Percentiles rank a stretch among this genome's conserved stretches.
Conservation (phyloP, 768 basidiomycete species). For the Dacryopinax primogenitus region DNA sequence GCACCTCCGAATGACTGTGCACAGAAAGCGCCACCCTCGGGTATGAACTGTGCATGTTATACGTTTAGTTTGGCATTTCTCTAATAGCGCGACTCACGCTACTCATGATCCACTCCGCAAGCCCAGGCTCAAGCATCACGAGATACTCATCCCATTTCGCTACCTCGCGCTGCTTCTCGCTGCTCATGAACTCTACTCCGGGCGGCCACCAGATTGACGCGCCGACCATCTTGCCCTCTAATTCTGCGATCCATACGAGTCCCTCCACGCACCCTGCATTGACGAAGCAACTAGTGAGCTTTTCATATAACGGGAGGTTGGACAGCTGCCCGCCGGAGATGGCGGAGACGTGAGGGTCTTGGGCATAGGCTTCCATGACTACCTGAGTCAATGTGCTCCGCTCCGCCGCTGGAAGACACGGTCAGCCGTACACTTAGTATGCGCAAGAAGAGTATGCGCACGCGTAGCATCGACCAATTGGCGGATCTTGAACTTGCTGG, state of each 20-base stretch:
- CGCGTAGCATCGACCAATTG: too few relatives aligned
- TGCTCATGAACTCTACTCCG: background rate
- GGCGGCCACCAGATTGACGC: background rate
- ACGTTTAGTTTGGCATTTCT: background rate
- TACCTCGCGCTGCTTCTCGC: background rate
- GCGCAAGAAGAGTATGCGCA: too few relatives aligned
- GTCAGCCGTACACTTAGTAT: too few relatives aligned
- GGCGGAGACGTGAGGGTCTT: background rate
- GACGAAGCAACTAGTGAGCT: background rate
- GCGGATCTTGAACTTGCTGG: too few relatives aligned
- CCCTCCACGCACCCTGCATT: background rate
- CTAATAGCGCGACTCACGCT: background rate
- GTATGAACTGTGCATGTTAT: background rate
- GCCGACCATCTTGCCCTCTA: background rate
- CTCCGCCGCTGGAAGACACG: background rate
- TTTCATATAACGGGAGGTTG: background rate
- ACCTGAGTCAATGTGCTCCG: background rate
- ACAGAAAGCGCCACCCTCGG: background rate
- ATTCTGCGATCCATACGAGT: background rate
- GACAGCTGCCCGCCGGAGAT: background rate
- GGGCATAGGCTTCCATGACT: background rate
- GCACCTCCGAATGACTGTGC: background rate
- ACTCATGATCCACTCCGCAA: background rate
- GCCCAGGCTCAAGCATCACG: background rate
- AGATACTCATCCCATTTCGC: background rate